Evolutionary conservation across 495 filamentous ascomycete species (phyloP).

Genomic region (Aspergillus diversus): DNA sequence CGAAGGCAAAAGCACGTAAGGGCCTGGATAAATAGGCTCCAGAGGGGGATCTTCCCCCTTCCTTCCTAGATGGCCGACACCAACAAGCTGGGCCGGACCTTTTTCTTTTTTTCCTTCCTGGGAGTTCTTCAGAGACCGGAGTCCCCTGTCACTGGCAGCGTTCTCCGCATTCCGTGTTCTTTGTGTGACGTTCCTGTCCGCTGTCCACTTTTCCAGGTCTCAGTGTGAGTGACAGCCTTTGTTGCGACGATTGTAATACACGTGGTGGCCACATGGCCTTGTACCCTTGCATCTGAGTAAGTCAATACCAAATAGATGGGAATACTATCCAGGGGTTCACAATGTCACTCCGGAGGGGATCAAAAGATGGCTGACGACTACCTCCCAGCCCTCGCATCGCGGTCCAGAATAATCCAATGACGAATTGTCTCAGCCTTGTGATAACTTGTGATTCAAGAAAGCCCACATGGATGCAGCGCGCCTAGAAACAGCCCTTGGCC

Average conservation of each 20-base stretch:
- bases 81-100: background rate
- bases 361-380: too few species aligned
- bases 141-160: background rate
- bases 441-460: background rate
- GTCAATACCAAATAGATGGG: too few species aligned
- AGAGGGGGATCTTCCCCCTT: background rate
- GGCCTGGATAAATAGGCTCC: background rate
- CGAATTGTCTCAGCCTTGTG: too few species aligned
- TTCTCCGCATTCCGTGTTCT: background rate
- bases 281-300: slow-evolving; percentile 4
- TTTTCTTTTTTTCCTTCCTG: background rate
- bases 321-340: background rate
- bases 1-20: slow-evolving; percentile 1
- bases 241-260: background rate
- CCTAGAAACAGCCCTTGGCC: slow-evolving; percentile 47
- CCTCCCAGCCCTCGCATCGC: background rate
- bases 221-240: background rate
- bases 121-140: background rate
- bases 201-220: background rate
- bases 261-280: slow-evolving; percentile 10
- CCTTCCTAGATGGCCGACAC: background rate
- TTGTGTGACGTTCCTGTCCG: background rate
- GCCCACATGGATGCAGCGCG: slow-evolving; percentile 39
- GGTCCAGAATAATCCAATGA: background rate
- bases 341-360: background rate